Evolutionary conservation across 441 rosid species (phyloP).

Genomic region (Adansonia grandidieri): DNA sequence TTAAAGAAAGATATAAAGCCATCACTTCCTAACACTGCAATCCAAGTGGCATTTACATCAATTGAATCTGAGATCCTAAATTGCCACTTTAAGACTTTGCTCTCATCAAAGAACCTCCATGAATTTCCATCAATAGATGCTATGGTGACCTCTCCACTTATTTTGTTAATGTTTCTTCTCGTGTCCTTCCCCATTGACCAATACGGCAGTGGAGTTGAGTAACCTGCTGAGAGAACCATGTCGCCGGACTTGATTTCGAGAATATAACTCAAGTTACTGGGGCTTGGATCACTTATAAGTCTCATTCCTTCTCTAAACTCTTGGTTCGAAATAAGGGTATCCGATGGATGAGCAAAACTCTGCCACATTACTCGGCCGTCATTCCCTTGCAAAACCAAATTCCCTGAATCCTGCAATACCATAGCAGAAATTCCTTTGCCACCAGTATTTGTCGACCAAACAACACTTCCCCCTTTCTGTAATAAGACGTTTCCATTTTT

Average conservation of each 20-base stretch:
- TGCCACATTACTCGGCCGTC: conserved; percentile 62
- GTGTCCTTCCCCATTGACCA: conserved; percentile 70
- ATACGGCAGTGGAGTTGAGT: conserved; percentile 66
- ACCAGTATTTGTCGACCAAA: conserved; percentile 59
- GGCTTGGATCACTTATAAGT: conserved; percentile 55
- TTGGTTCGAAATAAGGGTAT: conserved; percentile 70
- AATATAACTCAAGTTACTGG: conserved; percentile 56
- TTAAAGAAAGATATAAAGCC: conserved; percentile 62
- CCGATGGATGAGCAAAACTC: conserved; percentile 83
- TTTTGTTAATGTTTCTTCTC: conserved; percentile 48
- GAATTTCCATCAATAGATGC: conserved; percentile 64
- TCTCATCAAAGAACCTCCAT: conserved; percentile 71
- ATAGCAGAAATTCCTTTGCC: conserved; percentile 62
- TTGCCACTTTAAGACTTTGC: conserved; percentile 55
- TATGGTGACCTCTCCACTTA: conserved; percentile 44
- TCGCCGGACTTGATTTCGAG: conserved; percentile 63
- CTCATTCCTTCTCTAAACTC: conserved; percentile 71
- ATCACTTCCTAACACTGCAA: conserved; percentile 59
- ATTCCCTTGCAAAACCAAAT: conserved; percentile 60
- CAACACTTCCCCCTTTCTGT: conserved; percentile 43
- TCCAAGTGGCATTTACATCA: conserved; percentile 58
- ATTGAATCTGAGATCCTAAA: conserved; percentile 39
- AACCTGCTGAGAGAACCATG: conserved; percentile 66
- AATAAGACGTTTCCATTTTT: conserved; percentile 60
- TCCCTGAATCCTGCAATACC: conserved; percentile 77